Base-by-base conservation (phyloP, 495 filamentous ascomycete genomes). In the Cercophora scortea region DNA sequence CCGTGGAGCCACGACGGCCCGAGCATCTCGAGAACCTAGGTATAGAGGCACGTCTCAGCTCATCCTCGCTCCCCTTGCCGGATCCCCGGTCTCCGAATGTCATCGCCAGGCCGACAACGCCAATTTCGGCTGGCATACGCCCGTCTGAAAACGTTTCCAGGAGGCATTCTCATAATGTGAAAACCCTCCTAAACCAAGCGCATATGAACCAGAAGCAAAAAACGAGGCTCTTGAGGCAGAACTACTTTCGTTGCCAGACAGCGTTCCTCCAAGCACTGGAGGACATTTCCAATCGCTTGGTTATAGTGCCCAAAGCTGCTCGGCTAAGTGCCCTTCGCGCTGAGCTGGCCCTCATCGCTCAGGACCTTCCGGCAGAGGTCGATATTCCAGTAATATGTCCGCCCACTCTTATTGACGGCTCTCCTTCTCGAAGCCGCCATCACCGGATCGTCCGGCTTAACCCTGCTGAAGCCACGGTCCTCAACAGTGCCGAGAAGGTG, bases 401-500 rank as follows among this genome's bases (percentile, higher is more conserved):
- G 13, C 79, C 86, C 6, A 80, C 77, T 1, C 66, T 88, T 19
- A 76, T 80, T 12, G 80, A 84, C 67, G 84, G 82, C 11, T 73
- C 75, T 5, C 78, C 84, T 6, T 72, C 79, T 9, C 78, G 77
- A 51, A 88, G 84, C 51, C 73, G 75, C 34, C 86, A 89, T 57
- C 86, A 89, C 62, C 80, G 86, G 32, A 82, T 89, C 38, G 86
- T 89, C 18, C 76, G 86, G 36, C 69, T 89, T 33, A 89, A 88
- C 61, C 86, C 86, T 36, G 85, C 86, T 9, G 86, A 89, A 66
- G 82, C 85, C 13, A 88, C 85, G 4, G 87, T 88, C 38, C 59
- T 89, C 46, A 89, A 89, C 63, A 89, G 86, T 57, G 86, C 86
- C 8, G 86, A 89, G 59, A 82, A 86, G 57, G 86, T 89, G 13